Evolutionary conservation across 2,329 filamentous ascomycete genomes (phyloP).

Genomic region (Aspergillus sp.): DNA sequence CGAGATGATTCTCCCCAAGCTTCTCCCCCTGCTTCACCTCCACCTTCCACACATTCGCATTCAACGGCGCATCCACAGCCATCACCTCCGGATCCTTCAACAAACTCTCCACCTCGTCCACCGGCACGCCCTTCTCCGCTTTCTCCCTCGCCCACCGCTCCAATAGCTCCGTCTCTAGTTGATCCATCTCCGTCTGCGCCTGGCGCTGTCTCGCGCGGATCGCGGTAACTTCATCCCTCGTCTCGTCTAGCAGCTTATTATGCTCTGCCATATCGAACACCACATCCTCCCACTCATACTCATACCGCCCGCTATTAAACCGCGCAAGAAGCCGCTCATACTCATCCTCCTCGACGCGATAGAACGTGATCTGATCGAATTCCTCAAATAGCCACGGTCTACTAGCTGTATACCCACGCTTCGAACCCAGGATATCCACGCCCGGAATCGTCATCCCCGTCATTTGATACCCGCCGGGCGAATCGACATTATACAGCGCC

Average conservation of each 20-base stretch:
- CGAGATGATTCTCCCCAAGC: slow-evolving; percentile 44
- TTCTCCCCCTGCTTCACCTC: slow-evolving; percentile 43
- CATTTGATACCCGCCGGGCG: slow-evolving; percentile 58
- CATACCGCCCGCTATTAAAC: slow-evolving; percentile 53
- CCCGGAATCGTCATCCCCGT: slow-evolving; percentile 54
- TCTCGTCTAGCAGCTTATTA: slow-evolving; percentile 49
- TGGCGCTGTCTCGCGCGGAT: slow-evolving; percentile 48
- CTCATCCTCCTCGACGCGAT: slow-evolving; percentile 53
- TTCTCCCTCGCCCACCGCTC: slow-evolving; percentile 42
- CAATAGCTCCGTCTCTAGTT: slow-evolving; percentile 36
- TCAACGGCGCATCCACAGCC: slow-evolving; percentile 44
- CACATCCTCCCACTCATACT: slow-evolving; percentile 51
- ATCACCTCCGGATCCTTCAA: slow-evolving; percentile 43
- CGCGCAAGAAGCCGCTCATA: slow-evolving; percentile 49
- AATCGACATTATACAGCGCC: slow-evolving; percentile 57
- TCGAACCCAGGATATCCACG: slow-evolving; percentile 55
- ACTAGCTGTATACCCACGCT: slow-evolving; percentile 47
- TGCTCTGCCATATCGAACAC: slow-evolving; percentile 58
- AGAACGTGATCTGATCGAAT: slow-evolving; percentile 58
- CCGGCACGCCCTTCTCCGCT: slow-evolving; percentile 51
- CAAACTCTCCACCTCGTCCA: slow-evolving; percentile 50
- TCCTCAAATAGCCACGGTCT: slow-evolving; percentile 57
- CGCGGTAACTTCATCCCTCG: slow-evolving; percentile 47
- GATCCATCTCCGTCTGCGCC: slow-evolving; percentile 48
- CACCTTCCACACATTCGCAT: slow-evolving; percentile 58